Evolutionary conservation across 2,329 filamentous ascomycete genomes (phyloP), one percentile per base, ranked within the genome.

Genomic region (Eurotiales sp.): DNA sequence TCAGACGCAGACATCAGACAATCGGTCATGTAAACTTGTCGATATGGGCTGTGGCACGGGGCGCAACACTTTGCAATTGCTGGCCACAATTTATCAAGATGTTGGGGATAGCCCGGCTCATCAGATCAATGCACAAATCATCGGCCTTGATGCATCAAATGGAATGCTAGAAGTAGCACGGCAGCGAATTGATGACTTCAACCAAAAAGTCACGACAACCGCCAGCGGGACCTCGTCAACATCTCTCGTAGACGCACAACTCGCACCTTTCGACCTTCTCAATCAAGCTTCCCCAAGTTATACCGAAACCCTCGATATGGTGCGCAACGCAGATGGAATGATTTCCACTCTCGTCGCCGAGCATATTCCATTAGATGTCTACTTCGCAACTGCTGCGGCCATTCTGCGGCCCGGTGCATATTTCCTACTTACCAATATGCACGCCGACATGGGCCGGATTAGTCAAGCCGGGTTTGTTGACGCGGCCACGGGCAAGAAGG

Each of bases 371-470:
- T 60, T 83, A 0, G 56, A 64, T 0, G 80, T 75, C 60, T 86
- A 85, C 67, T 86, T 86, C 64, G 46, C 57, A 2, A 74, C 75
- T 0, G 72, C 76, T 0, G 59, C 70, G 1, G 56, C 59, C 10
- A 64, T 79, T 1, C 63, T 86, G 14, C 58, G 57, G 2, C 67
- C 70, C 0, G 74, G 74, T 0, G 82, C 78, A 0, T 65, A 76
- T 43, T 66, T 84, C 4, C 68, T 86, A 8, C 59, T 86, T n/a
- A 86, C 82, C 1, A 86, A 86, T 59, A 87, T 87, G 84, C 84
- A 87, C 62, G 66, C 74, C 1, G 78, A 85, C 3, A 86, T 86
- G 82, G 83, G 82, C 1, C 55, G 56, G 12, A 71, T 76, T 14
- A 79, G 77, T 22, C 81, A 83, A 60, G 83, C 83, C 0, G 83